These are phyloP conservation scores for Ettlia oleoabundans DNA, from an alignment of 139 green algal species.

Conservation along the genomic window DNA sequence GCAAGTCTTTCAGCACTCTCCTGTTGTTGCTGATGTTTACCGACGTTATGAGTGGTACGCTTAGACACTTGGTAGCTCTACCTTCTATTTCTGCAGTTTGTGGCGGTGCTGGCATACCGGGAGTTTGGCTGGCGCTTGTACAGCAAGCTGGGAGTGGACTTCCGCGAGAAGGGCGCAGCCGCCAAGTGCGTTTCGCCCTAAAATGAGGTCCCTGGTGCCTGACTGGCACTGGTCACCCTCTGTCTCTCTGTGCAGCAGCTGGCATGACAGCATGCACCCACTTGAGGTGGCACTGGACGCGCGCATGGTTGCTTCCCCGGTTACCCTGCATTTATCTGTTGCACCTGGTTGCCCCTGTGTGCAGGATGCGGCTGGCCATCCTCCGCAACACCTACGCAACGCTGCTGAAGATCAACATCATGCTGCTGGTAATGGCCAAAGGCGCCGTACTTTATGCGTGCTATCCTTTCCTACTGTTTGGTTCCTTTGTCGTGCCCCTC, in stretches of 20 bases:
- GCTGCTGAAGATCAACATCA: conserved; percentile 38
- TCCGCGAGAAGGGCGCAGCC: conserved; percentile 31
- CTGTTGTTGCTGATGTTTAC: no score
- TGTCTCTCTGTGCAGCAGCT: no score
- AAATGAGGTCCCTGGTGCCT: not conserved
- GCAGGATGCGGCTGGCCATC: conserved; percentile 17
- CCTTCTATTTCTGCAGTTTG: not conserved
- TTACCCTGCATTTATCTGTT: not conserved
- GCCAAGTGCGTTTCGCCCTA: not conserved
- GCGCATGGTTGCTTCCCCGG: no score
- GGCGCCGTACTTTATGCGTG: no score
- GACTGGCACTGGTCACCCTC: not conserved
- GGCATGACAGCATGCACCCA: no score
- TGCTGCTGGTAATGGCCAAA: conserved; percentile 21
- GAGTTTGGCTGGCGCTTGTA: conserved; percentile 54
- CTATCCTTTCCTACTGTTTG: no score
- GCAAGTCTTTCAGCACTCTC: not conserved
- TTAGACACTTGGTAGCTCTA: no score
- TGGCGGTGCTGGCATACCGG: conserved; percentile 35
- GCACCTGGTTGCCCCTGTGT: no score
- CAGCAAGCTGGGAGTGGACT: conserved; percentile 45
- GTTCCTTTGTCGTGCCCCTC: no score
- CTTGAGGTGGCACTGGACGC: no score
- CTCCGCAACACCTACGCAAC: conserved; percentile 36
- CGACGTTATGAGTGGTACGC: not conserved